Evolutionary conservation across 768 basidiomycete genomes (phyloP), one percentile per base, ranked within the genome.

Genomic region (Termitomyces sp.): DNA sequence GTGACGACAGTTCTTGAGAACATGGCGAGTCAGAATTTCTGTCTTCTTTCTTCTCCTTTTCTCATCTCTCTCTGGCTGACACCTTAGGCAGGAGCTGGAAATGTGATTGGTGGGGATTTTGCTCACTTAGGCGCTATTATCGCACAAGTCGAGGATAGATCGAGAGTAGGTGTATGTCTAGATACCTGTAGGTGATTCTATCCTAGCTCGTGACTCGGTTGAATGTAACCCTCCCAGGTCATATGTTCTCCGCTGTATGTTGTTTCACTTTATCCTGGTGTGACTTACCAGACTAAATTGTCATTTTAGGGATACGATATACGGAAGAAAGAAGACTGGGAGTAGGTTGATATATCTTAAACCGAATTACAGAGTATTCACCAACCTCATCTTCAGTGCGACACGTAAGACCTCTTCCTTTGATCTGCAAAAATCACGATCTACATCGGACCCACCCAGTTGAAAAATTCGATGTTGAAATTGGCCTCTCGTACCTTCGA

Each of bases 1-100:
- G 81, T 93, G 7, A 76, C 81, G 1, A 78, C 76, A 10, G 86
- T 94, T 7, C 70, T 95, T 4, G 92, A 94, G 68, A 92, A 90
- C 62, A 95, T 94, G 93, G 92, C 80, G 46, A 39, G 65, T 46
- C 9, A 35, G 43, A 4, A 38, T 2, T 16, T 54, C n/a, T 7
- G 12, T 3, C 22, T 43, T 9, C n/a, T 5, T 10, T 53, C 5
- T 29, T 29, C n/a, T 46, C 44, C 7, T 32, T 7, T 48, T 33
- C 39, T 52, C 32, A 52, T 33, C 51, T 48, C 33, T 25, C 25
- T 23, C 23, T 12, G 11, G 25, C 36, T 18, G 27, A 50, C 27
- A 46, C 12, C 16, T 16, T 49, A 93, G 89, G 89, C 89, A 1
- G 91, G 91, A 15, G 78, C 86, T 15, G 86, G 86, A 4, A 93